Evolutionary conservation across 2,329 filamentous ascomycete genomes (phyloP).

Genomic region (Monilinia fructigena): DNA sequence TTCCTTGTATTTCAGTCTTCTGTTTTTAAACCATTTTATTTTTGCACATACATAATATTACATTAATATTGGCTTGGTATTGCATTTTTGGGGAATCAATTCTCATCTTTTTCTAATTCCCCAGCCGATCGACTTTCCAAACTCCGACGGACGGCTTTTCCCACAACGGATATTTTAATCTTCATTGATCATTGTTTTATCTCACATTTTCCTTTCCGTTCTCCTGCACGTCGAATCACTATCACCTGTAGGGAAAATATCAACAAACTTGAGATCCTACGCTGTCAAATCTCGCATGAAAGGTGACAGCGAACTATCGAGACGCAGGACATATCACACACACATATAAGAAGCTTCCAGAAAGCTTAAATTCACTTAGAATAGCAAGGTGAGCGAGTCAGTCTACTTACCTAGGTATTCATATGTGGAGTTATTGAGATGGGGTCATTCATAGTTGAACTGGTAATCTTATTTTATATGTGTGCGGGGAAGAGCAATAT

Average conservation of each 20-base stretch:
- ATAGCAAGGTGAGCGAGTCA: background rate
- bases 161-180: background rate
- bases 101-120: background rate
- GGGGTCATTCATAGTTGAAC: no score
- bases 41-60: background rate
- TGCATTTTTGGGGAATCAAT: background rate
- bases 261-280: background rate
- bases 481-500: background rate
- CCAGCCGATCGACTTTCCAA: background rate
- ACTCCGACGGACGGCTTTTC: background rate
- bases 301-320: background rate
- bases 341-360: background rate
- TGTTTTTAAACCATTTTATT: background rate
- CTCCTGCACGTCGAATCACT: constrained; percentile 8
- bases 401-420: background rate
- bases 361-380: background rate
- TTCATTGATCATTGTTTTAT: constrained; percentile 5
- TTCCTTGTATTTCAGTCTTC: constrained; percentile 33
- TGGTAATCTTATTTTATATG: background rate
- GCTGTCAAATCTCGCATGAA: background rate
- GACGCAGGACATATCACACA: constrained; percentile 6
- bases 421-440: no score
- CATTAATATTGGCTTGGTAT: constrained; percentile 6
- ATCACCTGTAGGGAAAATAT: background rate
- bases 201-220: background rate